Evolutionary conservation across 345 rosid species (phyloP).

Genomic region (Linum lewisii): DNA sequence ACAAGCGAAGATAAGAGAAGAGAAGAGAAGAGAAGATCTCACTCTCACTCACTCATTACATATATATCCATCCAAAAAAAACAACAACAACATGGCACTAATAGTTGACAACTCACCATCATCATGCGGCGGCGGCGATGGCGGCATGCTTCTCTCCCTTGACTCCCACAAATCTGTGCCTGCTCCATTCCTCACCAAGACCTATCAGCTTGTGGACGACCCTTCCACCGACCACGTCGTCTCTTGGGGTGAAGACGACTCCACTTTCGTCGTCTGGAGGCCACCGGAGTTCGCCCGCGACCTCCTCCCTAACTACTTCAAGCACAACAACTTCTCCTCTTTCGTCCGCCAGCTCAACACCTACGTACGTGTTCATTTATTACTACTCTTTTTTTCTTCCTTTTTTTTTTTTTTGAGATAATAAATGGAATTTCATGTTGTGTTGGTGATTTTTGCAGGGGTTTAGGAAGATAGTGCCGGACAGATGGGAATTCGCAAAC

Average conservation of each 20-base stretch:
- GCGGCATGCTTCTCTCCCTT: slow-evolving; percentile 63
- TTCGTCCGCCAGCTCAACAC: slow-evolving; percentile 97
- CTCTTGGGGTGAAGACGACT: slow-evolving; percentile 88
- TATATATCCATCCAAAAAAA: not conserved
- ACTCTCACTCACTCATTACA: too few species aligned
- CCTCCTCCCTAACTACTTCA: slow-evolving; percentile 91
- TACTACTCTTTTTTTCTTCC: not conserved
- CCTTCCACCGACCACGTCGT: slow-evolving; percentile 75
- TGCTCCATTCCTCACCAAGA: slow-evolving; percentile 90
- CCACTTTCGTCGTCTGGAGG: slow-evolving; percentile 87
- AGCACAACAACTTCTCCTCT: slow-evolving; percentile 96
- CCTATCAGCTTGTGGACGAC: slow-evolving; percentile 92
- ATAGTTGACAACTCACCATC: not conserved
- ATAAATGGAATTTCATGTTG: slow-evolving; percentile 6
- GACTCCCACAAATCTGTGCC: slow-evolving; percentile 88
- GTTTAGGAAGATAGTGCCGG: slow-evolving; percentile 94
- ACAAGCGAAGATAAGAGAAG: too few species aligned
- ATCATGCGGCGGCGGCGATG: slow-evolving; percentile 10
- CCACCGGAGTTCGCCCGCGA: slow-evolving; percentile 95
- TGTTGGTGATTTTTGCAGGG: slow-evolving; percentile 39
- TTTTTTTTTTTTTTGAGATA: not conserved
- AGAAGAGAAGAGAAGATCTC: too few species aligned
- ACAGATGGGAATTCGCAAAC: slow-evolving; percentile 96
- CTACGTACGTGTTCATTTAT: slow-evolving; percentile 37
- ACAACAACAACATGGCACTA: not conserved